Base-by-base conservation (phyloP, 495 filamentous ascomycete genomes). In the Lophium mytilinum region DNA sequence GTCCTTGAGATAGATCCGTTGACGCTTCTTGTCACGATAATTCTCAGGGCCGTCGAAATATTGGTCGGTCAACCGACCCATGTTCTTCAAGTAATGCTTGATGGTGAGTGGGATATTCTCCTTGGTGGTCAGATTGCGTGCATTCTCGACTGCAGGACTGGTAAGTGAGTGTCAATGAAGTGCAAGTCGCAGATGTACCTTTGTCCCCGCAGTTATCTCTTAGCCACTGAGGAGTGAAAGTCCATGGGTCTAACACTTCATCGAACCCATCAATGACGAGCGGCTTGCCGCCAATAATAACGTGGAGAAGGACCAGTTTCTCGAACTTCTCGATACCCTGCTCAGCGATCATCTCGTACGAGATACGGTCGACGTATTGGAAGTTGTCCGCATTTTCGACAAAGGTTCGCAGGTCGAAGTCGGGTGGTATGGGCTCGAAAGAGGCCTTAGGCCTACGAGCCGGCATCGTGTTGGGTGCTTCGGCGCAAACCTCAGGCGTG, bases 1-100 rank as follows among this genome's bases (percentile, higher is more conserved):
- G 66, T 97, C 92, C 63, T 97, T 97, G 54, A 95, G 71, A 69
- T 97, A 97, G 3, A 96, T 79, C 11, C 93, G 83, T 64, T 98
- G 93, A 12, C 84, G 79, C 40, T 78, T 75, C 42, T 83, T 76
- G 18, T 90, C 83, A 52, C 77, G 78, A 64, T 83, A 93, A 60
- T 83, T 89, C 11, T 75, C 71, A 0, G 76, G 64, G 6, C 75
- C 87, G 70, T 68, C 64, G 55, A 72, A 73, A 63, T 84, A 90
- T 62, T 88, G 86, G 37, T 88, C 82, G 1, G 90, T 80, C 40
- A 97, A 77, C 56, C 80, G 80, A 18, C 80, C 76, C 82, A 96
- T 82, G 50, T 86, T 91, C 50, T 84, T 83, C 11, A 98, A 74
- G 71, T 98, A 98, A 66, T 96, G 92, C 9, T 81, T 83, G 42